Evolutionary conservation across 768 basidiomycete genomes (phyloP), one percentile per base, ranked within the genome.

Genomic region (Cystobasidium ongulense): DNA sequence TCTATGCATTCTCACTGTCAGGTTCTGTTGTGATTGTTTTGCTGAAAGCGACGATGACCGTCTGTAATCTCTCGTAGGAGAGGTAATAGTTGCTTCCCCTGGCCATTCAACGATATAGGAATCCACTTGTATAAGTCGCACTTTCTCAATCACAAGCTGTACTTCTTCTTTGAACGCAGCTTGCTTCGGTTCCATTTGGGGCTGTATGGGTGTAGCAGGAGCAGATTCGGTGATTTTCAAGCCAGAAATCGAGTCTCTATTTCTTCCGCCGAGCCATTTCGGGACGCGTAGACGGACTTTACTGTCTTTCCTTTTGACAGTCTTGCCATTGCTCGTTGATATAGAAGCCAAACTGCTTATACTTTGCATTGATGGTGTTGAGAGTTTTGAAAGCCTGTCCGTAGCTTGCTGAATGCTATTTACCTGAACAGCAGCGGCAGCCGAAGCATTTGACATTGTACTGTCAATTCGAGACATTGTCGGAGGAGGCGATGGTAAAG

Each of bases 231-330:
- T 43, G 7, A 46, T 52, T 52, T 43, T 27, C 53, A 71, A 18
- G 63, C 35, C 36, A 23, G 27, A 46, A 35, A 27, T 36, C 7
- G 63, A 64, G 63, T 36, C 50, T 36, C 43, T 36, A 36, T 38
- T 59, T 38, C 27, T 33, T n/a, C 52, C 68, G 18, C 54, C 35
- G 3, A 71, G 38, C 68, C 68, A 71, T 36, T 59, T 71, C n/a
- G 68, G 68, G 4, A 71, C 68, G 23, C 68, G 52, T 21, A 71
- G 35, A 27, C 68, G 50, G 3, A 71, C 53, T 43, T 71, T 71
- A 17, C 50, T 54, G 31, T 71, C 68, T 57, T 25, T 27, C 53
- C 59, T 71, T 29, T 71, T 71, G 68, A 71, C 54, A 2, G 39
- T 31, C 43, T 71, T 71, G 23, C 29, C 39, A 17, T 13, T 21